Base-by-base conservation (phyloP, 495 filamentous ascomycete species). In the Letharia lupina region DNA sequence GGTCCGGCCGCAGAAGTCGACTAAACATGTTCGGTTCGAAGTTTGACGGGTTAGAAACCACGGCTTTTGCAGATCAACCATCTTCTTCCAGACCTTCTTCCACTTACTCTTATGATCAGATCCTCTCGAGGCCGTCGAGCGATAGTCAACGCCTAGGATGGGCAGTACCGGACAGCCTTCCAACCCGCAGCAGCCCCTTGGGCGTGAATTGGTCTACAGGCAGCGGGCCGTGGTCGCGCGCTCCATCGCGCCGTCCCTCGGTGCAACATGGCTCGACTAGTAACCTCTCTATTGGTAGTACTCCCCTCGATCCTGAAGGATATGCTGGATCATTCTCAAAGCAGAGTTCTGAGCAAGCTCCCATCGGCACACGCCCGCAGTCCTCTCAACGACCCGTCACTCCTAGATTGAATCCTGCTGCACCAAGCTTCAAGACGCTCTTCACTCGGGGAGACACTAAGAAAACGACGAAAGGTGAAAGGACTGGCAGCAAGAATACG, bases 21-120 rank as follows among this genome's bases (percentile, higher is more conserved):
- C 86, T 87, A 65, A 86, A 87, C 67, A 82, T 86, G 69, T 89
- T 89, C 68, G 82, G 81, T 66, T 78, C 84, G 23, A 80, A 79
- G 39, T 78, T 83, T 63, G 86, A 87, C 67, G 79, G 82, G 7
- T 79, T 85, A 50, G 85, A 87, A 64, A 78, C 83, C 8, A 75
- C 78, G 80, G 84, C 33, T 73, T 80, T 71, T 73, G 77, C 62
- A 79, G 87, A 23, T 84, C 68, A 87, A 59, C 82, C 87, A 18
- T 79, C 87, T 61, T 91, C 89, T 45, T 88, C 89, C 4, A 80
- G 91, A 37, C 90, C 91, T 35, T 83, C 87, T 3, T 93, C 91
- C 18, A 90, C 89, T 39, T 87, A 89, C 11, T 93, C 90, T 0
- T 86, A 87, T 61, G 91, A 94, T 61, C 83, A 83, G 47, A 72